Base-by-base conservation (phyloP, 108 stramenopile genomes). In the Discostella pseudostelligera region DNA sequence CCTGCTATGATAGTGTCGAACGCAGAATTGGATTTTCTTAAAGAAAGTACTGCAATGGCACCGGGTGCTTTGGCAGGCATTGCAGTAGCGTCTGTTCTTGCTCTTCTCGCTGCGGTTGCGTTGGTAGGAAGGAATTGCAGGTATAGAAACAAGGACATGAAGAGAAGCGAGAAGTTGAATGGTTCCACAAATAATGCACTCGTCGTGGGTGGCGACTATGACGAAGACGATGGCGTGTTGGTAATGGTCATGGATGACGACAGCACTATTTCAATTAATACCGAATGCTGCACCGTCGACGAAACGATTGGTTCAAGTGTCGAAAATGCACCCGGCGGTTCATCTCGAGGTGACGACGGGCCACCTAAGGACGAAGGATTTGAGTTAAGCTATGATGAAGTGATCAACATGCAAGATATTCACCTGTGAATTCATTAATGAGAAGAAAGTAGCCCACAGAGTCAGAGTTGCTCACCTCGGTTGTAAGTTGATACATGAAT, bases 341-440 rank as follows among this genome's bases (percentile, higher is more conserved):
- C 42, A 43, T 4, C 42, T 43, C 32, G 5, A 4, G 32, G 32
- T 32, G 32, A 5, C 3, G 32, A 32, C 5, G 42, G n/a, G n/a
- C n/a, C 42, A 7, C n/a, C 42, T 43, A 8, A 43, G 2, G 42
- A 43, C 2, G 42, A 12, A n/a, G 42, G 42, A 43, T 43, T 43
- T 11, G 42, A 43, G n/a, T 12, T 43, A n/a, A 43, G 42, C 42
- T 43, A n/a, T 16, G n/a, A 43, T n/a, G 42, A 43, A 43, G 12
- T 43, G 42, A 43, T 43, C 42, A 12, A 43, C 42, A 43, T 8
- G 42, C 12, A 8, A n/a, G 42, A 43, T 3, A 36, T 9, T 57
- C 60, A 29, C 57, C 82, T 56, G 83, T 83, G 35, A 69, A 9
- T 22, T 24, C 58, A 20, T 39, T 39, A 20, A 59, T 13, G 42